Evolutionary conservation across 2,329 filamentous ascomycete species (phyloP).

Genomic region (Aquanectria penicillioides): DNA sequence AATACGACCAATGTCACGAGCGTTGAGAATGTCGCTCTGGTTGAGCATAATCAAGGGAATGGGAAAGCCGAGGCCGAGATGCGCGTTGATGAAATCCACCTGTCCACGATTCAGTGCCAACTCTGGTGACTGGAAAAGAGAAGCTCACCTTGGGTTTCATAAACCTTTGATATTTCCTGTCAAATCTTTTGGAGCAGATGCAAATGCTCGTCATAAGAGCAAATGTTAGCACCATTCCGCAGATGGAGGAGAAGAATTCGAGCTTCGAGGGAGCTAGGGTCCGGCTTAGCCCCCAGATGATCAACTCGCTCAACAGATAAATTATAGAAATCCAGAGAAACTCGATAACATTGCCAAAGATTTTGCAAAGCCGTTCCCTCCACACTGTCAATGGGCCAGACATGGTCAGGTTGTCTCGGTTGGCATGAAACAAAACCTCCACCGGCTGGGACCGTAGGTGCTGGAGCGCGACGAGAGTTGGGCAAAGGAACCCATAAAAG

Average conservation of each 20-base stretch:
- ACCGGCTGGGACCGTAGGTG: constrained; percentile 16
- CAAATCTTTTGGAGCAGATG: constrained; percentile 25
- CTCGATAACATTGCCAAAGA: constrained; percentile 18
- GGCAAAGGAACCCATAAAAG: constrained; percentile 35
- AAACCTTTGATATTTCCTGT: constrained; percentile 43
- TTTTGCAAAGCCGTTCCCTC: constrained; percentile 23
- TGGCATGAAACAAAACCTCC: constrained; percentile 24
- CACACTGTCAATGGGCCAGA: constrained; percentile 28
- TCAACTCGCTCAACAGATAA: constrained; percentile 54
- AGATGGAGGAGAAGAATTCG: constrained; percentile 59
- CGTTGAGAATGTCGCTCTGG: constrained; percentile 44
- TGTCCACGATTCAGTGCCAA: constrained; percentile 35
- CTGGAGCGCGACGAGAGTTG: too few species aligned
- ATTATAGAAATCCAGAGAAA: constrained; percentile 49
- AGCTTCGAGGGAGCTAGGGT: constrained; percentile 45
- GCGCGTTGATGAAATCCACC: constrained; percentile 61
- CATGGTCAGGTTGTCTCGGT: constrained; percentile 36
- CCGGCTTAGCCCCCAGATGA: constrained; percentile 56
- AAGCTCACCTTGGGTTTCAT: constrained; percentile 47
- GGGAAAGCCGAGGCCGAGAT: constrained; percentile 62
- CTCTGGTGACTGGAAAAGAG: rapidly evolving
- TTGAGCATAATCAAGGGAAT: constrained; percentile 60
- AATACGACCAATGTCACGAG: constrained; percentile 52
- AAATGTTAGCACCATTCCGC: constrained; percentile 58
- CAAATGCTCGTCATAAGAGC: constrained; percentile 44